Evolutionary conservation across 169 alveolate genomes (phyloP), one percentile per base, ranked within the genome.

Genomic region (Plasmodium relictum): DNA sequence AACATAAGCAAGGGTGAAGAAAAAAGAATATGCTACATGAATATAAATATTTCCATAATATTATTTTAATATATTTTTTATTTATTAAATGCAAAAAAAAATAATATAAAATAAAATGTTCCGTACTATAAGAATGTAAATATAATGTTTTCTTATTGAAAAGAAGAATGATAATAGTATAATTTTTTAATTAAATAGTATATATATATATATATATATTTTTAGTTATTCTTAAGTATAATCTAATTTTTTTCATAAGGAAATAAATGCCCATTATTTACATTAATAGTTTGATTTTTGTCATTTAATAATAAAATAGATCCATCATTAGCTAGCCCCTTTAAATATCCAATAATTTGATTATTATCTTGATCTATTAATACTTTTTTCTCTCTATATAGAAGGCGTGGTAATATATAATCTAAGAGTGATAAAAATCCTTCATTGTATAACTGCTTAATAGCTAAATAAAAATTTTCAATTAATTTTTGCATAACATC

Each of bases 401-500:
- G 22, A 74, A 59, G 73, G 0, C 88, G 73, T 74, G 41, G 14
- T 59, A 73, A 50, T 58, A 59, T 59, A 41, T 74, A 74, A 59
- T 70, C 63, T 42, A 70, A 16, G 4, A 45, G 24, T 42, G 61
- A 42, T 16, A 45, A 26, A 45, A 70, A 70, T 16, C 63, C 80
- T 44, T 78, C 71, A 20, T 31, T 26, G 16, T 24, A 7, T 42
- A 78, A 42, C 48, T 78, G 22, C 0, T 39, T 20, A 31, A 65
- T 31, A 9, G 52, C 45, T 41, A 58, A 12, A 63, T 16, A 8
- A 12, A 78, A 78, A 39, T 78, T 63, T 4, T 31, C 26, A 2
- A 78, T 65, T 31, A 78, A 20, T 42, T 78, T 78, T 65, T 78
- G 50, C 20, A 42, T 78, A 2, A 78, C 89, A 3, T 78, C 62